Evolutionary conservation across 2,329 filamentous ascomycete genomes (phyloP).

Genomic region (Nigrograna mackinnonii): DNA sequence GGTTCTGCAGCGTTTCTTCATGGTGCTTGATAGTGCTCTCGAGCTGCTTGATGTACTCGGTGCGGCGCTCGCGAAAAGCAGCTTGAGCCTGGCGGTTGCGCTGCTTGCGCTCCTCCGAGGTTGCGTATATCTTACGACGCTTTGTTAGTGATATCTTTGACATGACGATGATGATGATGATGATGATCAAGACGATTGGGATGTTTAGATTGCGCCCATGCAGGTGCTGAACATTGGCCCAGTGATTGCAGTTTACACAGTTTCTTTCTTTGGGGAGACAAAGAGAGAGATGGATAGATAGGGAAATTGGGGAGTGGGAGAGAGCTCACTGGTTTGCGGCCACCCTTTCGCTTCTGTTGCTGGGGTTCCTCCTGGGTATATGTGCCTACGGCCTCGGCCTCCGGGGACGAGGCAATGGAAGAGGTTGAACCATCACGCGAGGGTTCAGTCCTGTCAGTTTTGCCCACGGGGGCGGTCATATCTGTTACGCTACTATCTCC

Average conservation of each 20-base stretch:
- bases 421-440: conserved; percentile 50
- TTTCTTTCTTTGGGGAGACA: too few species aligned
- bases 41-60: conserved; percentile 98
- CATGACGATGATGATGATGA: conserved; percentile 30
- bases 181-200: too few species aligned
- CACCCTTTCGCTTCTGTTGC: conserved; percentile 91
- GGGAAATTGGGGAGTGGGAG: too few species aligned
- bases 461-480: conserved; percentile 50
- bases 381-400: conserved; percentile 45
- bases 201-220: too few species aligned
- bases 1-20: conserved; percentile 88
- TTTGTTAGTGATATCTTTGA: conserved; percentile 44
- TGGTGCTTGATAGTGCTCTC: conserved; percentile 97
- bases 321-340: conserved; percentile 92
- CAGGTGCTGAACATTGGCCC: too few species aligned
- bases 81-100: conserved; percentile 96
- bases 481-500: conserved; percentile 50
- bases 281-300: conserved; percentile 10
- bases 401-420: conserved; percentile 53
- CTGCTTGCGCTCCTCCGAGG: conserved; percentile 97
- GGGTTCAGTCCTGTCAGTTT: conserved; percentile 49
- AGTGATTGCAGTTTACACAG: too few species aligned
- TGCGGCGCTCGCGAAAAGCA: conserved; percentile 93
- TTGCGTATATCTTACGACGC: conserved; percentile 84
- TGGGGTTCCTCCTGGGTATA: conserved; percentile 49